Evolutionary conservation across 805 yeast species (phyloP).

Genomic region (Wickerhamomyces tratensis): DNA sequence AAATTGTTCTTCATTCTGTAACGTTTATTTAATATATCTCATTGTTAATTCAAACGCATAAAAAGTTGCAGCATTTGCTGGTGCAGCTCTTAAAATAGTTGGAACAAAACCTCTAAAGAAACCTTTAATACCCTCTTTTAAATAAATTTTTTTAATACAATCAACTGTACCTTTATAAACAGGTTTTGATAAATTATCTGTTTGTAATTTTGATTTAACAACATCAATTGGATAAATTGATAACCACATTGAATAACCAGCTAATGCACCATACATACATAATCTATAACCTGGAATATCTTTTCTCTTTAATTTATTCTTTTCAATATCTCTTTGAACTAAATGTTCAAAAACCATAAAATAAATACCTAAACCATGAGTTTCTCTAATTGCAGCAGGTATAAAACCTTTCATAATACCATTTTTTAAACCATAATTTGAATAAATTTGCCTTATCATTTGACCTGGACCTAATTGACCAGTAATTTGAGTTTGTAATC

Average conservation of each 20-base stretch:
- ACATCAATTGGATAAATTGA: conserved; percentile 85
- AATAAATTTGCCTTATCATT: conserved; percentile 48
- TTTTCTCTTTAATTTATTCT: conserved; percentile 38
- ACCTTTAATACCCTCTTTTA: conserved; percentile 59
- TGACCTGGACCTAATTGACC: conserved; percentile 69
- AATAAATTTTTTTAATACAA: conserved; percentile 45
- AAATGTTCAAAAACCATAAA: conserved; percentile 88
- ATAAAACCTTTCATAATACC: conserved; percentile 73
- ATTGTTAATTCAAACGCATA: conserved; percentile 87
- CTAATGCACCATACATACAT: conserved; percentile 80
- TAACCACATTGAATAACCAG: conserved; percentile 87
- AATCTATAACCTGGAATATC: conserved; percentile 84
- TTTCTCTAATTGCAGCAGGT: conserved; percentile 80
- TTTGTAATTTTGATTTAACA: conserved; percentile 81
- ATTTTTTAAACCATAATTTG: conserved; percentile 36
- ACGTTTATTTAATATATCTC: conserved; percentile 30
- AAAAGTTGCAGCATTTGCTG: conserved; percentile 96
- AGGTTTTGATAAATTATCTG: conserved; percentile 54
- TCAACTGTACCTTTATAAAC: conserved; percentile 46
- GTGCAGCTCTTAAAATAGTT: conserved; percentile 92
- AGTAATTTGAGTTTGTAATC: conserved; percentile 79
- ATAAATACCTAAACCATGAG: conserved; percentile 81
- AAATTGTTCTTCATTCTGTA: too few species aligned
- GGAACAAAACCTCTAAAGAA: conserved; percentile 90
- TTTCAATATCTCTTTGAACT: conserved; percentile 53